Percentiles rank a stretch among this genome's conserved stretches.
phyloP scores from a whole-genome alignment of 1,284 basidiomycete genomes.

The Puccinia coronata region DNA sequence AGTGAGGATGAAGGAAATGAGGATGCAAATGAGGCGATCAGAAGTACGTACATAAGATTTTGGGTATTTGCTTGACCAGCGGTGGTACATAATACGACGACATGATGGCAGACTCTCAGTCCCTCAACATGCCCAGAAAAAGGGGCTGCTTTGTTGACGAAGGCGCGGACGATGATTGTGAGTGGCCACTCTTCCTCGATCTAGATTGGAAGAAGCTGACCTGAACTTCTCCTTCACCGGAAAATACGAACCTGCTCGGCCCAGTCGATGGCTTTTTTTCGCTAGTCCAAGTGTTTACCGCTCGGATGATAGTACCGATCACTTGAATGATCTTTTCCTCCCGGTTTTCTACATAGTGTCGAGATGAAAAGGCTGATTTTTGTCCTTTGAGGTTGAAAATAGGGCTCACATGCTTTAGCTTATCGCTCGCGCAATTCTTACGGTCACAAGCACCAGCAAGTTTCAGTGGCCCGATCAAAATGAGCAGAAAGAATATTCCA shows the following conservation, averaged over 20 bases:
- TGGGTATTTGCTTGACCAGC: no score
- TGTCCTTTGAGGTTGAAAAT: background rate
- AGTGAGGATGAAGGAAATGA: no score
- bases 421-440: background rate
- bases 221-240: background rate
- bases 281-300: slow-evolving; percentile 24
- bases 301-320: slow-evolving; percentile 30
- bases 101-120: background rate
- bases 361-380: background rate
- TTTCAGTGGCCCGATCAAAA: background rate
- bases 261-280: slow-evolving; percentile 39
- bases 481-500: slow-evolving; percentile 16
- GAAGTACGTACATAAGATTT: no score
- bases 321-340: background rate
- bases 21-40: no score
- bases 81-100: background rate
- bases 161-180: slow-evolving; percentile 6
- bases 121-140: slow-evolving; percentile 12
- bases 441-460: background rate
- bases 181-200: background rate
- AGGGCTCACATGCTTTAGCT: slow-evolving; percentile 41
- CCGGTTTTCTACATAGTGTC: background rate
- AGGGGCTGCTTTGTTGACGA: background rate
- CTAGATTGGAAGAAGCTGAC: background rate
- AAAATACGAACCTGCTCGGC: background rate